Evolutionary conservation across 2,329 filamentous ascomycete species (phyloP).

Genomic region (Aspergillus pseudotamarii): DNA sequence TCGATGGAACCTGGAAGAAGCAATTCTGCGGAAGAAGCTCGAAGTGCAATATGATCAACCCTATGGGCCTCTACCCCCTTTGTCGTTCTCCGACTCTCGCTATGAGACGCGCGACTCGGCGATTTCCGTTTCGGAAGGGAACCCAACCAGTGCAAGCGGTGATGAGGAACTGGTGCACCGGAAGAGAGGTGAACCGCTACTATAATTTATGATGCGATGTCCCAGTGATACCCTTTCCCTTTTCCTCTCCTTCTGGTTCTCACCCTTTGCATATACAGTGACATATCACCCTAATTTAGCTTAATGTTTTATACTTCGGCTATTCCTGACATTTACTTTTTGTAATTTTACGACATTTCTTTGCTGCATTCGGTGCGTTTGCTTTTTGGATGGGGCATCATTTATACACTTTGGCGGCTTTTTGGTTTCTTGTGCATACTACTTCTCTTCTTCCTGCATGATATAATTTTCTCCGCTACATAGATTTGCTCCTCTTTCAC

Average conservation of each 20-base stretch:
- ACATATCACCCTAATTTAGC: conserved; percentile 4
- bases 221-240: conserved; percentile 30
- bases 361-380: conserved; percentile 11
- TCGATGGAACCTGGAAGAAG: conserved; percentile 48
- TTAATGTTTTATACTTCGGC: conserved; percentile 14
- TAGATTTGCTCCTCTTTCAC: conserved; percentile 15
- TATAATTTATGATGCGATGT: conserved; percentile 28
- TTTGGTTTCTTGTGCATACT: conserved; percentile 31
- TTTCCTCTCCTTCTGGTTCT: conserved; percentile 8
- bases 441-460: conserved; percentile 17
- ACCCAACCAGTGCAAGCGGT: conserved; percentile 9
- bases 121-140: conserved; percentile 28
- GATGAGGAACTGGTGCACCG: conserved; percentile 20
- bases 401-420: conserved; percentile 24
- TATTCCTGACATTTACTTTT: conserved; percentile 9
- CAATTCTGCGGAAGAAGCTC: conserved; percentile 42
- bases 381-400: conserved; percentile 9
- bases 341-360: conserved; percentile 19
- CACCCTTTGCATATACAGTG: conserved; percentile 20
- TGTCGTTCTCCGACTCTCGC: conserved; percentile 35
- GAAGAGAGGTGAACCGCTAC: conserved; percentile 19
- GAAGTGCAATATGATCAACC: conserved; percentile 38
- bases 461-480: background rate
- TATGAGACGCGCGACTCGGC: conserved; percentile 34
- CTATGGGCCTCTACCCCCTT: conserved; percentile 43